Percentiles rank a stretch among this genome's conserved stretches.
These are phyloP conservation scores for Neurospora sp. DNA, from an alignment of 495 filamentous ascomycete genomes.

Conservation along the genomic window DNA sequence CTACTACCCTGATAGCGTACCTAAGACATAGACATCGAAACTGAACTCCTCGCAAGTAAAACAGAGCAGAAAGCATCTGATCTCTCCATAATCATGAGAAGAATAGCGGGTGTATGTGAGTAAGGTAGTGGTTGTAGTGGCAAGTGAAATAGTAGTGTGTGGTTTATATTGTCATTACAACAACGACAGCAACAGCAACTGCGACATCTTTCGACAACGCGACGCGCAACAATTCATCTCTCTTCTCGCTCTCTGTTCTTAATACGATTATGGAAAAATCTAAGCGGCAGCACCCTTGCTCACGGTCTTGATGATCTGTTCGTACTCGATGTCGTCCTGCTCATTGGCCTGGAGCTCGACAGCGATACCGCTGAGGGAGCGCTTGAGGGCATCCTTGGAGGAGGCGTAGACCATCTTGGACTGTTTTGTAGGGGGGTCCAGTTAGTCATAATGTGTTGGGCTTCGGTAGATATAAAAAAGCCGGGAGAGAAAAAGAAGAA, in stretches of 20 bases:
- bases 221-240: not conserved
- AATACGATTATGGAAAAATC: slow-evolving; percentile 1
- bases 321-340: slow-evolving; percentile 77
- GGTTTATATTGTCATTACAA: not conserved
- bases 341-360: slow-evolving; percentile 90
- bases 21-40: not conserved
- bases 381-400: slow-evolving; percentile 87
- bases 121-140: not conserved
- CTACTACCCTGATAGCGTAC: not conserved
- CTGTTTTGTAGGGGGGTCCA: slow-evolving; percentile 25
- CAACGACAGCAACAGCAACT: not conserved
- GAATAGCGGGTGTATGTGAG: not conserved
- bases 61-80: not conserved
- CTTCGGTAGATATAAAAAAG: not conserved
- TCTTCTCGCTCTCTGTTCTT: not conserved
- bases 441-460: not conserved
- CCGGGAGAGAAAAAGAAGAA: slow-evolving; percentile 9
- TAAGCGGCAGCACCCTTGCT: slow-evolving; percentile 57
- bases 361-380: slow-evolving; percentile 67
- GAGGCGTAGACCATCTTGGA: slow-evolving; percentile 94
- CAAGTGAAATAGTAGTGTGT: not conserved
- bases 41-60: not conserved
- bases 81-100: not conserved
- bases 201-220: not conserved
- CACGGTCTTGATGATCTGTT: slow-evolving; percentile 64